Base-by-base conservation (phyloP, 345 rosid genomes). In the Eucalyptus guilfoylei region DNA sequence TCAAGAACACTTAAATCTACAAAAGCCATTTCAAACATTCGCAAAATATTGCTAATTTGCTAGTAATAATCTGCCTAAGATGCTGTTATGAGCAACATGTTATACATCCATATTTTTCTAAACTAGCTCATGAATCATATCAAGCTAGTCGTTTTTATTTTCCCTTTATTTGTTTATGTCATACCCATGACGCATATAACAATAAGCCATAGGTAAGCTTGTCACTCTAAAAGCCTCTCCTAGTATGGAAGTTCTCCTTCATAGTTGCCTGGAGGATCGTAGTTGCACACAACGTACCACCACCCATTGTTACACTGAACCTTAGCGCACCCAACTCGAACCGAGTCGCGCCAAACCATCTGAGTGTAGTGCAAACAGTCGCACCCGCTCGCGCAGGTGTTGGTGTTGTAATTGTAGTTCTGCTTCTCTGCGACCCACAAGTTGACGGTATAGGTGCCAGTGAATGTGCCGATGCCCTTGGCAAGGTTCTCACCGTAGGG, bases 401-500 rank as follows among this genome's bases (percentile, higher is more conserved):
- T 90, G 3, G 91, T 86, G 6, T 23, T 34, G 58, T 90, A 60
- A 72, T 91, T 87, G 9, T 91, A 93, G 87, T 88, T 6, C 14
- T 89, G 88, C 87, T 88, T 91, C 89, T 93, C 92, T 23, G 37
- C 87, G 4, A 49, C 91, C 94, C 94, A 91, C 85, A 93, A 34
- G 54, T 89, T 86, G 30, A 91, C 93, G 2, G 93, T 92, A 2
- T 83, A 90, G 4, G 52, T 50, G 42, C 91, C 91, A 21, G 69
- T 42, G 6, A 91, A 81, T 2, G 58, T 67, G 2, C 88, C 86
- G 6, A 49, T 86, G 16, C 93, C 91, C 48, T 50, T 49, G 16
- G 93, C 94, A 8, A 93, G 48, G 37, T 92, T 91, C 88, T 92
- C 93, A 2, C 94, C 93, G 6, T 92, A 93, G 10, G 92, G 92